Evolutionary conservation across 2,329 filamentous ascomycete genomes (phyloP).

Genomic region (Aureobasidium zeae): DNA sequence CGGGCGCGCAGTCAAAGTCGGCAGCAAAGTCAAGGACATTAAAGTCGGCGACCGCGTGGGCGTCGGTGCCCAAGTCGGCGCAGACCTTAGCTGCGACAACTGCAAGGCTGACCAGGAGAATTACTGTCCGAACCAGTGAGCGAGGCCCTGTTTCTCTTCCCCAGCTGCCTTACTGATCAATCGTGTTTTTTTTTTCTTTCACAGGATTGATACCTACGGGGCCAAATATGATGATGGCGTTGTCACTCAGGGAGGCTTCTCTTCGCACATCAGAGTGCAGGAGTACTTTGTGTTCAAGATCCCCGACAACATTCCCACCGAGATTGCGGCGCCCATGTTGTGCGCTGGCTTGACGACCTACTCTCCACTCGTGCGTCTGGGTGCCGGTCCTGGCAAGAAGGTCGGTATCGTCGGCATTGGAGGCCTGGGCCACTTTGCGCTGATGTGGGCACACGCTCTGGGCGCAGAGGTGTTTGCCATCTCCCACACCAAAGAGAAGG

Average conservation of each 20-base stretch:
- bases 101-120: slow-evolving; percentile 36
- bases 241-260: slow-evolving; percentile 56
- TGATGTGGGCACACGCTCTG: slow-evolving; percentile 60
- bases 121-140: slow-evolving; percentile 25
- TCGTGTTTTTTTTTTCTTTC: not conserved
- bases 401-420: slow-evolving; percentile 65
- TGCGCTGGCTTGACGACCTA: slow-evolving; percentile 68
- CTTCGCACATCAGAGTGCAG: slow-evolving; percentile 43
- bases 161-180: too few relatives aligned
- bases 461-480: slow-evolving; percentile 57
- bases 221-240: slow-evolving; percentile 30
- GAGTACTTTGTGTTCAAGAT: slow-evolving; percentile 50
- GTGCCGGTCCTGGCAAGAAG: slow-evolving; percentile 56
- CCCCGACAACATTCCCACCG: slow-evolving; percentile 39
- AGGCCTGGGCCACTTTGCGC: slow-evolving; percentile 58
- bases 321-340: slow-evolving; percentile 56
- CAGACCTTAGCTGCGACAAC: slow-evolving; percentile 44
- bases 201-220: slow-evolving; percentile 26
- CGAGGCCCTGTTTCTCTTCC: not conserved
- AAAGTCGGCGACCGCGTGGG: slow-evolving; percentile 35
- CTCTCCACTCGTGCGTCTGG: slow-evolving; percentile 56
- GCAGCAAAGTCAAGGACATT: slow-evolving; percentile 22
- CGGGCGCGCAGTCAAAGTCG: slow-evolving; percentile 21
- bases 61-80: slow-evolving; percentile 39
- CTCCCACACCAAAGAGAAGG: slow-evolving; percentile 50